Base-by-base conservation (phyloP, 2,329 filamentous ascomycete species). In the Beauveria sp. region DNA sequence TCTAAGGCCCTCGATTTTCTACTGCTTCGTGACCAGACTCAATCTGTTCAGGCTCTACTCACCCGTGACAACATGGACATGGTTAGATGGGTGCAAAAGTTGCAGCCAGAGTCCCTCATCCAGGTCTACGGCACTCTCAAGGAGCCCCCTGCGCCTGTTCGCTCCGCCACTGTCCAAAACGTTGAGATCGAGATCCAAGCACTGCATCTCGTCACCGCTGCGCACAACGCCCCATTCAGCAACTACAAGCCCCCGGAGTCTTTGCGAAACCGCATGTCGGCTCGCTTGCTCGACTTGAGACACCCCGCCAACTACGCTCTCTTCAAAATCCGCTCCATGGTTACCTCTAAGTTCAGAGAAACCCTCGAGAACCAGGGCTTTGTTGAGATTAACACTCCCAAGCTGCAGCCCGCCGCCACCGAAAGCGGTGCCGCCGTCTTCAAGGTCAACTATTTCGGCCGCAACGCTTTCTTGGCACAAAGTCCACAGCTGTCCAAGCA, bases 361-460 rank as follows among this genome's bases (percentile, higher is more conserved):
- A 86, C 88, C 2, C 82, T 63, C 1, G 89, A 93, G 66, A 79
- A 82, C 2, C 80, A 88, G 65, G 88, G 86, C 18, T 97, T 97
- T 71, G 88, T 96, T 63, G 93, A 97, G 74, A 96, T 97, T 63
- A 91, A 96, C 71, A 96, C 91, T 0, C 93, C 93, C 2, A 97
- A 96, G 76, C 79, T 97, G 49, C 91, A 96, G 77, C 90, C 91
- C 1, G 87, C 89, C 14, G 93, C 93, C 1, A 96, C 93, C 1
- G 93, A 97, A 74, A 96, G 90, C 52, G 93, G 93, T 52, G 88
- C 93, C 16, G 91, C 91, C 65, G 93, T 97, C 5, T 97, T 97
- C 80, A 87, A 90, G 71, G 85, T 96, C 54, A 90, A 95, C 70
- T 97, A 97, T 77, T 97, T 97, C 76, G 90, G 87, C 34, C 86